Evolutionary conservation across 495 filamentous ascomycete genomes (phyloP).

Genomic region (Lasiosphaeria hispida): DNA sequence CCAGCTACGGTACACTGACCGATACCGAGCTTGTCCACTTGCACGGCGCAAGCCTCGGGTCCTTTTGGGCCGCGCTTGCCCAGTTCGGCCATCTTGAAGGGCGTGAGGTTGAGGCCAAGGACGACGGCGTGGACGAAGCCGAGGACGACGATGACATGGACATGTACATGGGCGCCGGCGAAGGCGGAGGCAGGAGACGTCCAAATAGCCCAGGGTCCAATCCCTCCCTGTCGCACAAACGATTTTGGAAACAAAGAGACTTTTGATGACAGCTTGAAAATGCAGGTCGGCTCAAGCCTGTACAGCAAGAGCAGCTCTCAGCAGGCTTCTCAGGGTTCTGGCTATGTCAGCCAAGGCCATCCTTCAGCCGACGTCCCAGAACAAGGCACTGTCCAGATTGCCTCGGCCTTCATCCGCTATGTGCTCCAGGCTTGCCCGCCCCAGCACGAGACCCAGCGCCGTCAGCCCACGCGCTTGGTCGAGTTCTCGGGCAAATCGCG

Average conservation of each 20-base stretch:
- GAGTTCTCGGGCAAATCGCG: too few species aligned
- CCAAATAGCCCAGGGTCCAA: background rate
- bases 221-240: background rate
- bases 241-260: background rate
- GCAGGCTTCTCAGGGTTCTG: conserved; percentile 2
- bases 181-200: too few species aligned
- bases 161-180: too few species aligned
- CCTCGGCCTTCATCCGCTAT: background rate
- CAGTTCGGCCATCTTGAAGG: too few species aligned
- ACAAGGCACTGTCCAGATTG: conserved; percentile 1
- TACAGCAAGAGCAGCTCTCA: conserved; percentile 1
- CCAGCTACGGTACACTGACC: too few species aligned
- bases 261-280: background rate
- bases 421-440: background rate
- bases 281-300: background rate
- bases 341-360: conserved; percentile 2
- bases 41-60: too few species aligned
- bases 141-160: too few species aligned
- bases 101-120: too few species aligned
- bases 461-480: too few species aligned
- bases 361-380: background rate
- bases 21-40: too few species aligned
- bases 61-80: too few species aligned
- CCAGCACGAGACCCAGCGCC: background rate
- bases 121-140: too few species aligned